Percentiles rank a stretch among this genome's conserved stretches.
Conservation (phyloP, 805 yeast species). For the Pichia kluyveri region DNA sequence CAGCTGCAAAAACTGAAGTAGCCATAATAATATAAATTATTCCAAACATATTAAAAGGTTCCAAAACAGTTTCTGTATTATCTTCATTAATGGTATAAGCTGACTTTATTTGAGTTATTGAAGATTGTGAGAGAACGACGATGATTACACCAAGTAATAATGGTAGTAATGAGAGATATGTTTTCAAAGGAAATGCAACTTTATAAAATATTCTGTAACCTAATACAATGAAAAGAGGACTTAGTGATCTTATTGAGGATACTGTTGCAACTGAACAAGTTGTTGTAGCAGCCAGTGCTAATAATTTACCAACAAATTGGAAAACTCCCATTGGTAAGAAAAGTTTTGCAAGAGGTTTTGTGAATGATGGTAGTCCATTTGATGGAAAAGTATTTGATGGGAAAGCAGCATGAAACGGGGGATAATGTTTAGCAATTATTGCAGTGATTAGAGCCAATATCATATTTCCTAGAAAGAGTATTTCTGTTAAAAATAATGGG, state of each 20-base stretch:
- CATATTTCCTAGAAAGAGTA: constrained; percentile 49
- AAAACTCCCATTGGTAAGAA: constrained; percentile 58
- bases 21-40: constrained; percentile 59
- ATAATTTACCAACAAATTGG: constrained; percentile 56
- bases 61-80: background rate
- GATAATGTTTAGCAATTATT: constrained; percentile 4
- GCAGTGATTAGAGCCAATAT: constrained; percentile 15
- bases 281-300: constrained; percentile 56
- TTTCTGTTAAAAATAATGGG: constrained; percentile 58
- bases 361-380: constrained; percentile 18
- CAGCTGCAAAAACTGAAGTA: constrained; percentile 70
- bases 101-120: background rate
- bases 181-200: constrained; percentile 40
- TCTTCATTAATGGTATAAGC: background rate
- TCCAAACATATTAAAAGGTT: constrained; percentile 30
- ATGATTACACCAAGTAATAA: constrained; percentile 44
- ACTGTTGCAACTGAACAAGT: constrained; percentile 61
- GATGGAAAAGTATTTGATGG: constrained; percentile 49
- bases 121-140: constrained; percentile 30
- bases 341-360: constrained; percentile 34
- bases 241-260: constrained; percentile 58
- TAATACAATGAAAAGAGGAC: constrained; percentile 51
- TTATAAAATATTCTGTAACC: constrained; percentile 45
- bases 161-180: constrained; percentile 45
- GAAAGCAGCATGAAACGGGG: constrained; percentile 24